These are phyloP conservation scores for Aspergillus viridinutans DNA, from an alignment of 2,329 filamentous ascomycete species.

Conservation along the genomic window DNA sequence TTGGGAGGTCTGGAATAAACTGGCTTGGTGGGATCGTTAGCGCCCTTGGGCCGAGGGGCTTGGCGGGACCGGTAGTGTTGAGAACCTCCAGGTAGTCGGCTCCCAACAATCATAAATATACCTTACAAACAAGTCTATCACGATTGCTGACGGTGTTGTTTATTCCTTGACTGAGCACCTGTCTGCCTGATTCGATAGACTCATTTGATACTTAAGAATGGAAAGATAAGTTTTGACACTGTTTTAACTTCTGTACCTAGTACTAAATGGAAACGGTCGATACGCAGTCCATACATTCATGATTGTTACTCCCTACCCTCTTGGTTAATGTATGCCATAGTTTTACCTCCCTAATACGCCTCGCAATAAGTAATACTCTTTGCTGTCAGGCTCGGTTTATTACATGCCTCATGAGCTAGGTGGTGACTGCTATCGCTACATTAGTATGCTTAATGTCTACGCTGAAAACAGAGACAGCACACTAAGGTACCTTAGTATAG, in stretches of 20 bases:
- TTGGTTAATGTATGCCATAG: too few relatives aligned
- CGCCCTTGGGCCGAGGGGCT: slow-evolving; percentile 39
- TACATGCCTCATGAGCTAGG: too few relatives aligned
- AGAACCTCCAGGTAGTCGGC: slow-evolving; percentile 20
- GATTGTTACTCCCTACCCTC: not conserved
- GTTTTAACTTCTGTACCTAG: not conserved
- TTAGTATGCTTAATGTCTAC: not conserved
- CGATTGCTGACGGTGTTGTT: not conserved
- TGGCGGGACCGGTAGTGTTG: slow-evolving; percentile 35
- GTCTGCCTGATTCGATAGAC: not conserved
- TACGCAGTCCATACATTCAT: not conserved
- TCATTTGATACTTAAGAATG: not conserved
- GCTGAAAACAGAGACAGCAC: not conserved
- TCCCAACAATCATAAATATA: slow-evolving; percentile 27
- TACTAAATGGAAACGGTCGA: not conserved
- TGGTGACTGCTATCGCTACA: too few relatives aligned
- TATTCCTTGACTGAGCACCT: not conserved
- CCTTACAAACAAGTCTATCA: not conserved
- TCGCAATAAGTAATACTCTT: too few relatives aligned
- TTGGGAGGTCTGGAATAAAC: slow-evolving; percentile 32
- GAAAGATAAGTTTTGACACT: not conserved
- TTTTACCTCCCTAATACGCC: too few relatives aligned
- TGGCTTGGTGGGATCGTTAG: slow-evolving; percentile 41
- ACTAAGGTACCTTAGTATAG: not conserved
- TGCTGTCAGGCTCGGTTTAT: too few relatives aligned